These are phyloP conservation scores for Trichoderma gamsii DNA, from an alignment of 495 filamentous ascomycete species.

Conservation along the genomic window DNA sequence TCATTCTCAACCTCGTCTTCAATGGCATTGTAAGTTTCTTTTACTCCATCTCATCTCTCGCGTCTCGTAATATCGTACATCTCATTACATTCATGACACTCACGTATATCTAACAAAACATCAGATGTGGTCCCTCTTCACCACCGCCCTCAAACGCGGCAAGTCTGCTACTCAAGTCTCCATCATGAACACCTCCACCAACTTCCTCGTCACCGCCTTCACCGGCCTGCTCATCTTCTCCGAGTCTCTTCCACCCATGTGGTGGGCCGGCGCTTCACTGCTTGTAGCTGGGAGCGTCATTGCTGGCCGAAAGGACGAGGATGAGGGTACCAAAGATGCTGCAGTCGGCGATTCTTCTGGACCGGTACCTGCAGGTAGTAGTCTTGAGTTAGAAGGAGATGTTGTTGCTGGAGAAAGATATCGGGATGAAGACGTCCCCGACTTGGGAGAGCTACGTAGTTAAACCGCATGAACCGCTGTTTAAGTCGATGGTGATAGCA, in stretches of 20 bases:
- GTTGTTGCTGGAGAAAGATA: background rate
- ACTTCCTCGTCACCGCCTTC: slow-evolving; percentile 89
- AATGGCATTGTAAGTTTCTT: slow-evolving; percentile 60
- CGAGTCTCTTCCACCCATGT: slow-evolving; percentile 51
- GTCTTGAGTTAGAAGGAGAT: background rate
- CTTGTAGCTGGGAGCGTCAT: slow-evolving; percentile 88
- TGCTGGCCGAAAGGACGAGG: slow-evolving; percentile 74
- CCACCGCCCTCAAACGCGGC: slow-evolving; percentile 73
- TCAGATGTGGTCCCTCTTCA: slow-evolving; percentile 86
- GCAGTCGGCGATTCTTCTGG: slow-evolving; percentile 4
- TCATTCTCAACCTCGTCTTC: slow-evolving; percentile 80
- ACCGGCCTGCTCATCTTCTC: slow-evolving; percentile 50
- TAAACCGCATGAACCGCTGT: background rate
- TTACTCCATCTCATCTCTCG: background rate
- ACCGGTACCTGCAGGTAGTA: background rate
- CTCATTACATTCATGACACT: background rate
- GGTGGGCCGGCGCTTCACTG: slow-evolving; percentile 82
- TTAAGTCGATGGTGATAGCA: background rate
- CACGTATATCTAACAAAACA: background rate
- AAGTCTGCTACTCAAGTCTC: slow-evolving; percentile 84
- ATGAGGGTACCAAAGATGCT: slow-evolving; percentile 15
- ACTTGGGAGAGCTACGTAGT: slow-evolving; percentile 19
- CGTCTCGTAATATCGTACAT: too few relatives aligned
- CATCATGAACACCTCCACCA: slow-evolving; percentile 87
- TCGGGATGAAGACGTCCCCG: slow-evolving; percentile 21